Base-by-base conservation (phyloP, 1,284 basidiomycete species). In the Cutaneotrichosporon cutaneum region DNA sequence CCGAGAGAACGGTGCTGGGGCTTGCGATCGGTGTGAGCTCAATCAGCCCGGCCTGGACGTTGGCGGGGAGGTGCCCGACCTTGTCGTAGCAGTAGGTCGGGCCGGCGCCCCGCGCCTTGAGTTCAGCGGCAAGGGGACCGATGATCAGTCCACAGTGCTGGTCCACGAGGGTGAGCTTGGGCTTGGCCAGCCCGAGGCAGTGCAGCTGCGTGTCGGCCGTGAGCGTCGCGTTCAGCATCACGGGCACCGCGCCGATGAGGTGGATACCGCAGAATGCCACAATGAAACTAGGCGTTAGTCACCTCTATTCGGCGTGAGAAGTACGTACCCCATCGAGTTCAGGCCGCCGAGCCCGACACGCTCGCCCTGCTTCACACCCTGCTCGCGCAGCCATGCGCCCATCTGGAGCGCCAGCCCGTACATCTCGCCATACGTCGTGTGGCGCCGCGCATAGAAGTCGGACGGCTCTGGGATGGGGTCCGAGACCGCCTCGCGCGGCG, bases 181-280 rank as follows among this genome's bases (percentile, higher is more conserved):
- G 72, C 21, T 65, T 35, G 0, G 69, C 69, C 45, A 70, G 63
- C 2, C 56, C 58, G 9, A 77, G 61, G 26, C 71, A 72, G 57
- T 74, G 71, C 14, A 72, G 32, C n/a, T 73, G 64, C 24, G 59
- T 55, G n/a, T 71, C 70, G 18, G 50, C n/a, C 22, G 62, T 60
- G 71, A 76, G 61, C 68, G 71, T 73, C 10, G 70, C 68, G 63
- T 78, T 78, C 3, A 78, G 62, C 27, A 68, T 69, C 8, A 77
- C 72, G 0, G 71, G 60, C 5, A 76, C 66, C 0, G 69, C 76
- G 14, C 75, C 76, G 44, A 78, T 69, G 32, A 78, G 66, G 39
- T 76, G 74, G 0, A 64, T 63, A 7, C 75, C 76, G 21, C 73
- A 56, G 56, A 72, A 78, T 1, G 70, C 50, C 0, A 76, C 61